phyloP scores from a whole-genome alignment of 2,329 filamentous ascomycete genomes.

The Leptographium galeiforme region DNA sequence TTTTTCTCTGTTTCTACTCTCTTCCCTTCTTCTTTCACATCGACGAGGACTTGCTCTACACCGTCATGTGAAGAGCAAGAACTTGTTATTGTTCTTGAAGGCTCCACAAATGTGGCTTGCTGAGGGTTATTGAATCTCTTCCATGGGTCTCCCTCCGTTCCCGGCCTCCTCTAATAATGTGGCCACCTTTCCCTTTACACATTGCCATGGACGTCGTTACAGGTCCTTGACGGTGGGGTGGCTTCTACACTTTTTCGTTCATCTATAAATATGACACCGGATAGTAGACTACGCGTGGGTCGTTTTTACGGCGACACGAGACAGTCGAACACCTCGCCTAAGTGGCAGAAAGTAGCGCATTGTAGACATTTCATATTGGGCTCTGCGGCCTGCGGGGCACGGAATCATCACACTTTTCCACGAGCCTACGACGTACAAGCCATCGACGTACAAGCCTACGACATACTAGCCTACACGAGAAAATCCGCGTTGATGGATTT shows the following conservation, averaged over 20 bases:
- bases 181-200: conserved; percentile 29
- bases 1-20: conserved; percentile 7
- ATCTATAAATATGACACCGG: too few species aligned
- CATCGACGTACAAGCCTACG: too few species aligned
- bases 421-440: too few species aligned
- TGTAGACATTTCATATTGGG: too few species aligned
- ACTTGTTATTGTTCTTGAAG: conserved; percentile 20
- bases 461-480: too few species aligned
- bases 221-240: conserved; percentile 40
- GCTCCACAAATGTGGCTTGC: conserved; percentile 41
- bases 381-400: too few species aligned
- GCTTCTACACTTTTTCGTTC: conserved; percentile 25
- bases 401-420: too few species aligned
- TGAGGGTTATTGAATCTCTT: conserved; percentile 30
- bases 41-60: conserved; percentile 23
- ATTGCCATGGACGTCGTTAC: conserved; percentile 26
- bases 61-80: conserved; percentile 36
- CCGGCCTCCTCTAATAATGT: conserved; percentile 36
- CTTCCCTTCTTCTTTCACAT: conserved; percentile 14
- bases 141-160: conserved; percentile 42
- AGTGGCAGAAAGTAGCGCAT: too few species aligned
- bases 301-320: too few species aligned
- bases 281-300: too few species aligned
- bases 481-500: too few species aligned
- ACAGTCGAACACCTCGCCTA: too few species aligned